Evolutionary conservation across 176 grass and related monocot genomes (phyloP).

Genomic region (Chloris gayana): DNA sequence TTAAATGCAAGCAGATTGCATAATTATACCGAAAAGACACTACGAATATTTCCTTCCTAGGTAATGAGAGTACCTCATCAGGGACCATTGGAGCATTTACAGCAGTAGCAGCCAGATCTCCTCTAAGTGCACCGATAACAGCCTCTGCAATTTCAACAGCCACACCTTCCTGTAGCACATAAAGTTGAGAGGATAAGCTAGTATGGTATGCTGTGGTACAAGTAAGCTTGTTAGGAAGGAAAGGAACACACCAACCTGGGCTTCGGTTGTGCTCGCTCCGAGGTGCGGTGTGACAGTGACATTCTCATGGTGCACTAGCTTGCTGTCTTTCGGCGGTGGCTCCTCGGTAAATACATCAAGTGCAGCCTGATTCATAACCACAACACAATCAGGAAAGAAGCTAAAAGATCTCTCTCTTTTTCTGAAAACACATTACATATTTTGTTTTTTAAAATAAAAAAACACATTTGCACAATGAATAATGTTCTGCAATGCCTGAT

Average conservation of each 20-base stretch:
- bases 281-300: slow-evolving; percentile 87
- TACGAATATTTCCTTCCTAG: neutral
- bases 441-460: neutral
- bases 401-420: slow-evolving; percentile 13
- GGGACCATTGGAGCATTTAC: slow-evolving; percentile 96
- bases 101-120: slow-evolving; percentile 80
- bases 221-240: slow-evolving; percentile 16
- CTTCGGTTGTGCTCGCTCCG: slow-evolving; percentile 91
- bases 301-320: slow-evolving; percentile 87
- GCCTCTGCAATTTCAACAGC: slow-evolving; percentile 91
- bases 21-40: neutral
- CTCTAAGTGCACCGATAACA: slow-evolving; percentile 78
- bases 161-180: slow-evolving; percentile 66
- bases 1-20: slow-evolving; percentile 9
- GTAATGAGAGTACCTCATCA: slow-evolving; percentile 51
- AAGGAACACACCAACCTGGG: slow-evolving; percentile 58
- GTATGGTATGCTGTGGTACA: neutral
- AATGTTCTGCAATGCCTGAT: neutral
- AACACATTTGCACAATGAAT: slow-evolving; percentile 18
- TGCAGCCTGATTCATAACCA: slow-evolving; percentile 63
- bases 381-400: slow-evolving; percentile 40
- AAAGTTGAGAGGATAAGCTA: slow-evolving; percentile 17
- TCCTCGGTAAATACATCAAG: slow-evolving; percentile 95
- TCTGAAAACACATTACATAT: neutral
- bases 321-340: slow-evolving; percentile 71